Conservation (phyloP, 352 stramenopile species). For the Pythium utonaiense region DNA sequence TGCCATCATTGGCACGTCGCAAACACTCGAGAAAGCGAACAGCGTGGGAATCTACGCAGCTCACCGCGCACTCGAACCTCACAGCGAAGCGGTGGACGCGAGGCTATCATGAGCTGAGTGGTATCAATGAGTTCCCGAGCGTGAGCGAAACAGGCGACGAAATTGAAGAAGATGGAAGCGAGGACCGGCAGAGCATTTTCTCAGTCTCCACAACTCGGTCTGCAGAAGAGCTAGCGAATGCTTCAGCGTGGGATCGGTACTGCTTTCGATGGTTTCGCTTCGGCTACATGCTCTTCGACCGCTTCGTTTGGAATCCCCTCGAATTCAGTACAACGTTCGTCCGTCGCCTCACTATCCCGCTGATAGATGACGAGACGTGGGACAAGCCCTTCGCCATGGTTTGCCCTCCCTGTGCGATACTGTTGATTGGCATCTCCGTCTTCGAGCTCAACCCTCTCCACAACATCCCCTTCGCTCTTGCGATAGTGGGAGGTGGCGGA, state of each 20-base stretch:
- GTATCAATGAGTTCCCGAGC: conserved; percentile 48
- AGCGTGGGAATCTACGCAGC: conserved; percentile 56
- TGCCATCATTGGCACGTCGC: conserved; percentile 37
- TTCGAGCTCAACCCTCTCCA: conserved; percentile 44
- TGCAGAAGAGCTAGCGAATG: not conserved
- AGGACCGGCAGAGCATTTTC: not conserved
- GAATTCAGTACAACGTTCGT: conserved; percentile 67
- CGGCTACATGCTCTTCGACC: conserved; percentile 34
- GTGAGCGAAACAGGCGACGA: conserved; percentile 27
- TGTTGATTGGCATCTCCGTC: conserved; percentile 51
- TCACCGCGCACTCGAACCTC: conserved; percentile 51
- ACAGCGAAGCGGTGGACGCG: conserved; percentile 65
- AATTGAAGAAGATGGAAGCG: conserved; percentile 18
- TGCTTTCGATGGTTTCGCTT: conserved; percentile 20
- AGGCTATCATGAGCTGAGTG: conserved; percentile 55
- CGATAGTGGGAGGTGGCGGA: conserved; percentile 39
- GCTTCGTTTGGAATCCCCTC: conserved; percentile 66
- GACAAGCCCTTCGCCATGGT: conserved; percentile 68
- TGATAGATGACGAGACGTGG: conserved; percentile 81
- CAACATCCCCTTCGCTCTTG: conserved; percentile 44
- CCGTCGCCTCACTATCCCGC: conserved; percentile 65
- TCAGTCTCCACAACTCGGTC: not conserved
- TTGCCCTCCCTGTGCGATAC: conserved; percentile 57
- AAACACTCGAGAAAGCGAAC: conserved; percentile 39
- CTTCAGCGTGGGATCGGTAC: conserved; percentile 15